These are phyloP conservation scores for Suillus variegatus DNA, from an alignment of 768 basidiomycete species.

Conservation along the genomic window DNA sequence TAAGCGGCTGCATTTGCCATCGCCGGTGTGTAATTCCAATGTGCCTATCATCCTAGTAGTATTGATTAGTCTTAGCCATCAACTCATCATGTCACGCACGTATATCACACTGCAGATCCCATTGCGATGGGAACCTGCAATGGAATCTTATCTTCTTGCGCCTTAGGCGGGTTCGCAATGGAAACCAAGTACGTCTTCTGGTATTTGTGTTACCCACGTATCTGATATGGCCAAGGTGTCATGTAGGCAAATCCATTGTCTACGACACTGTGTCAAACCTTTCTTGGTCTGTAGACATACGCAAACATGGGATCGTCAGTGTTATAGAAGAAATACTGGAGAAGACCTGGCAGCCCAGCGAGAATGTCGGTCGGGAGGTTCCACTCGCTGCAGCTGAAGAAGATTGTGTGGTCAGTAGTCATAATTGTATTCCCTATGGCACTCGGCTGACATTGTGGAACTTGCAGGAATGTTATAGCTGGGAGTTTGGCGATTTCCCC, in stretches of 20 bases:
- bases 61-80: conserved; percentile 51
- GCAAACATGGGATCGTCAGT: conserved; percentile 76
- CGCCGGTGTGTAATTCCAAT: conserved; percentile 55
- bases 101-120: conserved; percentile 95
- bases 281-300: conserved; percentile 83
- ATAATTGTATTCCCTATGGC: neutral
- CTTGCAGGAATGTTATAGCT: conserved; percentile 64
- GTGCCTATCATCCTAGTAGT: conserved; percentile 2
- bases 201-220: conserved; percentile 2
- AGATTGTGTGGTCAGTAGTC: conserved; percentile 67
- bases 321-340: conserved; percentile 75
- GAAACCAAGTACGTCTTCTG: conserved; percentile 58
- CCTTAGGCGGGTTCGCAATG: conserved; percentile 87
- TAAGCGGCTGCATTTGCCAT: conserved; percentile 78
- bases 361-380: conserved; percentile 63
- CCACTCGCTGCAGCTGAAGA: conserved; percentile 53
- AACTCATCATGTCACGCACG: conserved; percentile 79
- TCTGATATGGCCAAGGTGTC: conserved; percentile 54
- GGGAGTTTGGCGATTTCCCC: conserved; percentile 62
- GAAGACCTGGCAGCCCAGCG: conserved; percentile 68
- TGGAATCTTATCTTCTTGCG: conserved; percentile 78
- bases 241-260: conserved; percentile 80
- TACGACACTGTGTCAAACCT: conserved; percentile 91
- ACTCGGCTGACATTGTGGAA: neutral
- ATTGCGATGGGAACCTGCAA: conserved; percentile 90